A percentile compares a stretch with the other conserved stretches of the same genome.
Evolutionary conservation across 208 protist species (phyloP).

Genomic region (Leishmania major): DNA sequence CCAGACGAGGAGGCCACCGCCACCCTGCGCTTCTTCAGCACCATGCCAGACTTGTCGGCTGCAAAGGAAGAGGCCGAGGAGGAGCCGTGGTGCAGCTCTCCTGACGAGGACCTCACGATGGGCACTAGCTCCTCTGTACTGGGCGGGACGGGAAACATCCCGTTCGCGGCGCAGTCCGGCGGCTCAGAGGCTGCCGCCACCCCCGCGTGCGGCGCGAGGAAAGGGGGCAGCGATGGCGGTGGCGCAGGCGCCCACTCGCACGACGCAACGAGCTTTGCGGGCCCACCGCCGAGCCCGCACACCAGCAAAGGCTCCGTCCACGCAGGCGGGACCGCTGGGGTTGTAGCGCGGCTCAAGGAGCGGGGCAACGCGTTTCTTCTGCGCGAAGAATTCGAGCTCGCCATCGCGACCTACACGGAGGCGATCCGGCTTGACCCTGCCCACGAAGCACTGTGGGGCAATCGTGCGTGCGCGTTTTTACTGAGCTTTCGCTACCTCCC

Average conservation of each 20-base stretch:
- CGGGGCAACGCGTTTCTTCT: slow-evolving; percentile 65
- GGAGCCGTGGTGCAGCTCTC: neutral
- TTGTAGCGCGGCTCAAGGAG: slow-evolving; percentile 44
- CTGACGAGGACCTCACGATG: slow-evolving; percentile 6
- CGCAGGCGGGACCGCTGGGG: neutral
- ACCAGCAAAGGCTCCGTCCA: neutral
- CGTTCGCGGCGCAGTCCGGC: neutral
- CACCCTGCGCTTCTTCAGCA: slow-evolving; percentile 12
- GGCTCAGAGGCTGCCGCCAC: neutral
- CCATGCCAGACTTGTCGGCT: slow-evolving; percentile 14
- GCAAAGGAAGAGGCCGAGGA: neutral
- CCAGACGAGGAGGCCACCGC: slow-evolving; percentile 13
- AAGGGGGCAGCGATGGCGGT: neutral
- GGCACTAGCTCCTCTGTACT: neutral
- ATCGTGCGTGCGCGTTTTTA: slow-evolving; percentile 78
- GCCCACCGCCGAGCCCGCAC: neutral
- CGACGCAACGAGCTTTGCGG: neutral
- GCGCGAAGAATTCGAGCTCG: slow-evolving; percentile 48
- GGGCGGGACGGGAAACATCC: neutral
- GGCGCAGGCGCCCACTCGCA: neutral
- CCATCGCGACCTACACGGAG: slow-evolving; percentile 67
- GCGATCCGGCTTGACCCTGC: slow-evolving; percentile 56
- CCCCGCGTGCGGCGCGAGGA: neutral
- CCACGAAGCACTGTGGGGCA: slow-evolving; percentile 61
- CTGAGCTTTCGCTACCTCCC: slow-evolving; percentile 57